Evolutionary conservation across 331 rosid species (phyloP), one percentile per base, ranked within the genome.

Genomic region (Quercus lobata): DNA sequence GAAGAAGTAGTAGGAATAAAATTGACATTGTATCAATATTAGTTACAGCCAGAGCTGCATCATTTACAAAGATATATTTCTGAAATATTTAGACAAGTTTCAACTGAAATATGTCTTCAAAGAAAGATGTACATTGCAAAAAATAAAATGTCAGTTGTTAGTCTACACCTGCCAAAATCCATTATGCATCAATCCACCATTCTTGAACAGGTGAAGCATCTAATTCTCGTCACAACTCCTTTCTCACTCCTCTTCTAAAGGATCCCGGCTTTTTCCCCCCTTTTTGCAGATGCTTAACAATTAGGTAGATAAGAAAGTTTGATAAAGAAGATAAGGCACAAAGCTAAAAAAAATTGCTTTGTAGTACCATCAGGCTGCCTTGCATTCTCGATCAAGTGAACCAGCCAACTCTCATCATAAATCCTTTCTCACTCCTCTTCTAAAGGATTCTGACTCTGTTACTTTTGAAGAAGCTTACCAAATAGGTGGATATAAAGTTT

Each of bases 81-180:
- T 69, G 76, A 75, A 70, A 71, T 24, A 6, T 71, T 11, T 71
- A 3, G 7, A 81, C 15, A 75, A 37, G 56, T 41, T 71, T 14
- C 57, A 49, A 25, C 16, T 15, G 12, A 24, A 46, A 49, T 3
- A 14, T 3, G 25, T 22, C 57, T 49, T 24, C 14, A 9, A 24
- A 25, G 57, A 52, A 52, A 6, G n/a, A 71, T 74, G 46, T 75
- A 78, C 77, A 85, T 62, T 5, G 11, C 0, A 29, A 11, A 46
- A 62, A 65, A 10, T 17, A 73, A 57, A 70, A 49, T 6, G 53
- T 74, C 34, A 74, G 72, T 54, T 34, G 57, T 55, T 14, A 58
- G 57, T 34, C 27, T 87, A 56, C 79, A 76, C 87, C 86, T 80
- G 68, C 74, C 75, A 52, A 49, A 74, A 57, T 37, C 46, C 32